Conservation (phyloP, 2,329 filamentous ascomycete genomes). For the Mycosphaerelloides madeirae region DNA sequence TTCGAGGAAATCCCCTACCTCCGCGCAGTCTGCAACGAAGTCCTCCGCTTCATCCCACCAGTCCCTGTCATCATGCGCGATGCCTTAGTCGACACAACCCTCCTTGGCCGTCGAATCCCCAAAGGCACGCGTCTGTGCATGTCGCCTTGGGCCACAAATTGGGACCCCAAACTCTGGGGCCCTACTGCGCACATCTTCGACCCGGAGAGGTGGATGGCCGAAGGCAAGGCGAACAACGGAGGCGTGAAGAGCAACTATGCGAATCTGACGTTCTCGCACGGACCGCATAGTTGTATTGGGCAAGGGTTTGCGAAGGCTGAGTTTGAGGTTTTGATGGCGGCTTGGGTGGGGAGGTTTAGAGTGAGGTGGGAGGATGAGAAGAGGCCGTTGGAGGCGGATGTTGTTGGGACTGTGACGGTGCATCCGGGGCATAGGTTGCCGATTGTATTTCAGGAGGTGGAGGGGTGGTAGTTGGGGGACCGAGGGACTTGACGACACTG, state of each 20-base stretch:
- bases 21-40: background rate
- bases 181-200: constrained; percentile 26
- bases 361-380: too few relatives aligned
- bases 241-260: constrained; percentile 53
- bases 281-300: constrained; percentile 30
- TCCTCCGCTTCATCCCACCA: background rate
- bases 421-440: too few relatives aligned
- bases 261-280: constrained; percentile 42
- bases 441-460: too few relatives aligned
- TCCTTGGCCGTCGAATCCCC: background rate
- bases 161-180: constrained; percentile 23
- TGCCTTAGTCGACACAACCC: background rate
- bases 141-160: background rate
- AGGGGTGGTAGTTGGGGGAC: too few relatives aligned
- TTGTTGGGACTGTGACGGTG: too few relatives aligned
- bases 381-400: too few relatives aligned
- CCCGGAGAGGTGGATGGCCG: constrained; percentile 27
- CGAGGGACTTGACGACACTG: too few relatives aligned
- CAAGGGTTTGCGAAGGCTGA: constrained; percentile 26
- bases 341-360: too few relatives aligned
- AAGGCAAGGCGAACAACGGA: constrained; percentile 53
- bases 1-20: background rate
- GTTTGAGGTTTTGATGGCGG: too few relatives aligned
- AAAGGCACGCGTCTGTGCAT: background rate
- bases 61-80: background rate